Base-by-base conservation (phyloP, 352 stramenopile genomes). In the Peronosclerospora sorghi region DNA sequence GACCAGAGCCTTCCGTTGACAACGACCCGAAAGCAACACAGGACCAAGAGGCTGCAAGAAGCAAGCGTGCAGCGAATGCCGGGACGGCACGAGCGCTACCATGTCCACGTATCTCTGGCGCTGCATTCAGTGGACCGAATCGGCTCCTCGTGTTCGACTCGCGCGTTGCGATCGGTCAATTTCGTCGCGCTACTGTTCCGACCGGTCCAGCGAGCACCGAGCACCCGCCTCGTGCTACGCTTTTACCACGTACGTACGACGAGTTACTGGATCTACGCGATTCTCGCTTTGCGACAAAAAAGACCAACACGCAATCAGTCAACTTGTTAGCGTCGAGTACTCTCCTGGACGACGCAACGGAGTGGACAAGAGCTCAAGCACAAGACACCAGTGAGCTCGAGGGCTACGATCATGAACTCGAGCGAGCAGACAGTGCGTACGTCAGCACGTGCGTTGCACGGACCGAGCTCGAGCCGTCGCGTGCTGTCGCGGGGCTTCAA, bases 61-160 rank as follows among this genome's bases (percentile, higher is more conserved):
- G 50, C 21, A 41, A 56, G 3, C 23, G 45, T 35, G 14, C 40
- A 34, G 29, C 48, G 32, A 59, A 35, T 32, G 37, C 52, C 17
- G 58, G 38, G 15, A 21, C 35, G 8, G 63, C 62, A 13, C 63
- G 52, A 32, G 62, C 52, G 28, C 52, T 88, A 20, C 80, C 80
- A 5, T 90, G 78, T 42, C 80, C 77, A 23, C 73, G 80, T 0
- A 78, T 93, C 35, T 90, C 72, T 2, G 77, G 80, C 12, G 80
- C 70, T 15, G 77, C 60, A 44, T 93, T 93, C 37, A 90, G 80
- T 41, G 80, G 80, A 0, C 80, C 80, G 19, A 93, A 93, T 35
- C 78, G 86, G 61, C 58, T 93, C 23, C 45, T 93, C 8, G 63
- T 90, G 23, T 93, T 93, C 38, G 80, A 93, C 41, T 90, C 80